These are phyloP conservation scores for Ceratobasidium sp. DNA, from an alignment of 1,284 basidiomycete species.

Conservation along the genomic window DNA sequence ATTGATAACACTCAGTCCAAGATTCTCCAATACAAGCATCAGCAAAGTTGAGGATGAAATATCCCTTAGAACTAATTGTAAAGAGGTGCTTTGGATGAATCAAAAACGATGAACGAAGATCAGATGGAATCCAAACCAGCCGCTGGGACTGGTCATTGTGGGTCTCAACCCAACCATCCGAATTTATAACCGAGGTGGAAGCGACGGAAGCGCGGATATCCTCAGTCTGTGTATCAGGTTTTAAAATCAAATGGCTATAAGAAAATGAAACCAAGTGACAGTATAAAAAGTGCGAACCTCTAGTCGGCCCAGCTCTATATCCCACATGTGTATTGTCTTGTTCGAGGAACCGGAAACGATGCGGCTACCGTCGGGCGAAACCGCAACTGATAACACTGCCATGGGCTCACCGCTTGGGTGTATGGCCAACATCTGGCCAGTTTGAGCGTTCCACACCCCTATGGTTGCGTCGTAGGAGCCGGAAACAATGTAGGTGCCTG, in stretches of 20 bases:
- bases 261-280: not conserved
- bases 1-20: too few species aligned
- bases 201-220: not conserved
- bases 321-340: not conserved
- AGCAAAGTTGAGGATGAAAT: not conserved
- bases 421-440: not conserved
- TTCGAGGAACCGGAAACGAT: not conserved
- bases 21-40: not conserved
- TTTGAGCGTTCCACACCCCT: slow-evolving; percentile 28
- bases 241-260: too few species aligned
- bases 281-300: not conserved
- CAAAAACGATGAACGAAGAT: not conserved
- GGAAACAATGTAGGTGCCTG: slow-evolving; percentile 7
- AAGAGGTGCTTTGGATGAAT: not conserved
- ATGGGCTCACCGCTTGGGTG: not conserved
- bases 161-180: slow-evolving; percentile 1
- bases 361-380: not conserved
- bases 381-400: not conserved
- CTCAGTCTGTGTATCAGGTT: too few species aligned
- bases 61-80: not conserved
- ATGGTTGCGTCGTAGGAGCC: slow-evolving; percentile 7
- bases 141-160: not conserved
- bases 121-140: slow-evolving; percentile 1
- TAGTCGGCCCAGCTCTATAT: not conserved
- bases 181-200: not conserved